Percentiles rank a stretch among this genome's conserved stretches.
Evolutionary conservation across 2,329 filamentous ascomycete species (phyloP).

Genomic region (Apiospora pterosperma): DNA sequence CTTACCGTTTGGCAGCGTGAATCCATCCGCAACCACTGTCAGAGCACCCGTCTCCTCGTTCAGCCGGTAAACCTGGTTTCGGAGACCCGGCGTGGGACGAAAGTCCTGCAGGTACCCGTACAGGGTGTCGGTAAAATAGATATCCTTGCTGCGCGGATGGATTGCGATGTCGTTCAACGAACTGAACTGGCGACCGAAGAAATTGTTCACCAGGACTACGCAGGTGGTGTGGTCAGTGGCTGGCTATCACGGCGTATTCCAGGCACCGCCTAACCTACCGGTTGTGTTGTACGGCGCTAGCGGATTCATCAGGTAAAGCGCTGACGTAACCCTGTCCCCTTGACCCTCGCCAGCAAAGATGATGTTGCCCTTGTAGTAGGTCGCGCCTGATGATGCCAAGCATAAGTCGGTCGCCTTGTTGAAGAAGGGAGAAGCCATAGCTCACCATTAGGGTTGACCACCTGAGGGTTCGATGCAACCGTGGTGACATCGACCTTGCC

Average conservation of each 20-base stretch:
- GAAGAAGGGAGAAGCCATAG: neutral
- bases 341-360: constrained; percentile 49
- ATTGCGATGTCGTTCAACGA: constrained; percentile 57
- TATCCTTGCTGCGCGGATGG: constrained; percentile 49
- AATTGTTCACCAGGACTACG: constrained; percentile 53
- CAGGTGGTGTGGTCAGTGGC: constrained; percentile 4
- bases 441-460: constrained; percentile 50
- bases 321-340: constrained; percentile 36
- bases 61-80: constrained; percentile 57
- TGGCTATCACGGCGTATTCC: neutral
- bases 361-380: constrained; percentile 47
- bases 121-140: constrained; percentile 63
- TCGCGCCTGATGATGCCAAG: constrained; percentile 36
- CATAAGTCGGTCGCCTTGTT: too few species aligned
- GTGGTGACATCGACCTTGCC: constrained; percentile 37
- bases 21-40: constrained; percentile 54
- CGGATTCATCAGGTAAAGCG: constrained; percentile 41
- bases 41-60: constrained; percentile 47
- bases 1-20: constrained; percentile 50
- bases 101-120: constrained; percentile 59
- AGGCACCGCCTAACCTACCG: constrained; percentile 19
- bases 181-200: constrained; percentile 56
- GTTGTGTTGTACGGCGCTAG: constrained; percentile 47
- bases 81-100: constrained; percentile 47
- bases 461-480: constrained; percentile 38